Conservation (phyloP, 805 yeast species). For the Lipomyces sp. region DNA sequence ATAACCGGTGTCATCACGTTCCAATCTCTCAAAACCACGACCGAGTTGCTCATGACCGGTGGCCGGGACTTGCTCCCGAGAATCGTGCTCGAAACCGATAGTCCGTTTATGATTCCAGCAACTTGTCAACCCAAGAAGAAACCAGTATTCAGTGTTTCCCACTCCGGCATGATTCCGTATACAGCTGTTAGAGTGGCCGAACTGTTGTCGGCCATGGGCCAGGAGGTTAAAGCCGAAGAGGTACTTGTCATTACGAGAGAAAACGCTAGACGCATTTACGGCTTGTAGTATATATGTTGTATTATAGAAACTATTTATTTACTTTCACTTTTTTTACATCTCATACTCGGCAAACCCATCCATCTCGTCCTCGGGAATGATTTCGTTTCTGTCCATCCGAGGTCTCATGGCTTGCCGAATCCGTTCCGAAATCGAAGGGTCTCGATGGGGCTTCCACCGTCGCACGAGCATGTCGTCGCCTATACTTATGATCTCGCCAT, state of each 20-base stretch:
- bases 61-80: slow-evolving; percentile 20
- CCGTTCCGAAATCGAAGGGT: slow-evolving; percentile 14
- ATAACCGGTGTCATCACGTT: slow-evolving; percentile 35
- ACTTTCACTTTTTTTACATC: background rate
- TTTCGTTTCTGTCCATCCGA: slow-evolving; percentile 14
- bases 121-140: slow-evolving; percentile 6
- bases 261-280: slow-evolving; percentile 25
- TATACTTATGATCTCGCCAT: slow-evolving; percentile 22
- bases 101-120: slow-evolving; percentile 32
- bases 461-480: slow-evolving; percentile 31
- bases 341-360: slow-evolving; percentile 22
- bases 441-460: slow-evolving; percentile 22
- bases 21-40: slow-evolving; percentile 26
- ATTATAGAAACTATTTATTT: background rate
- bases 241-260: slow-evolving; percentile 22
- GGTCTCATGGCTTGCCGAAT: slow-evolving; percentile 2
- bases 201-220: slow-evolving; percentile 9
- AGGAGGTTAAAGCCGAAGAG: slow-evolving; percentile 16
- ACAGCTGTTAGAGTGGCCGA: slow-evolving; percentile 29
- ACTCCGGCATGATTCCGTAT: slow-evolving; percentile 34
- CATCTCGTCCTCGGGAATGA: slow-evolving; percentile 1
- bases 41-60: slow-evolving; percentile 19
- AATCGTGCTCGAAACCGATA: slow-evolving; percentile 31
- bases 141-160: slow-evolving; percentile 27
- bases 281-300: slow-evolving; percentile 9